A percentile compares a stretch with the other conserved stretches of the same genome.
Evolutionary conservation across 176 grass and related monocot species (phyloP).

Genomic region (Ampelocalamus luodianensis): DNA sequence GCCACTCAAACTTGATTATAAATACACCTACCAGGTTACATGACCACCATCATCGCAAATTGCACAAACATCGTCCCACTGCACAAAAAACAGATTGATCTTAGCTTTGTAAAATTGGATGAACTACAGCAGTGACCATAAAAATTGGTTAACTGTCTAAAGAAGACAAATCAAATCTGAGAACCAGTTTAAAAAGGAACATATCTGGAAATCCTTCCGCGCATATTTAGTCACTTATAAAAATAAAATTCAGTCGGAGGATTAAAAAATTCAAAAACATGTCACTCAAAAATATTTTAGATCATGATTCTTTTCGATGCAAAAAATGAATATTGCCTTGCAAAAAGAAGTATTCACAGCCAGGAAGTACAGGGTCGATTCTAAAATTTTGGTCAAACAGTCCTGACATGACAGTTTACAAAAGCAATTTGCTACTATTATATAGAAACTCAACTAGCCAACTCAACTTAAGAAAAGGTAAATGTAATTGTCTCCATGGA

Average conservation of each 20-base stretch:
- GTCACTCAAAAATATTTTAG: neutral
- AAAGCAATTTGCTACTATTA: neutral
- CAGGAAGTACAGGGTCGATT: neutral
- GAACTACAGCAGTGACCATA: neutral
- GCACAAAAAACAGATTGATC: conserved; percentile 26
- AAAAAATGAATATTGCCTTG: neutral
- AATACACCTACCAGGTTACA: conserved; percentile 53
- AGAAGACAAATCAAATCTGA: neutral
- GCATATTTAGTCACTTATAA: neutral
- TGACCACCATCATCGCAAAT: conserved; percentile 65
- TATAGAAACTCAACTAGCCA: neutral
- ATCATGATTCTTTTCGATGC: neutral
- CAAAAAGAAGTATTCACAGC: neutral
- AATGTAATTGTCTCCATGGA: neutral
- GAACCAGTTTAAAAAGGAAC: conserved; percentile 13
- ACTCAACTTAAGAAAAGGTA: neutral
- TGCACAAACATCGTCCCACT: conserved; percentile 56
- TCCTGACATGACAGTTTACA: neutral
- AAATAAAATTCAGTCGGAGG: neutral
- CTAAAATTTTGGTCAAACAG: neutral
- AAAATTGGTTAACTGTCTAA: neutral
- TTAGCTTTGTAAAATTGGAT: conserved; percentile 1
- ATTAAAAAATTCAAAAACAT: neutral
- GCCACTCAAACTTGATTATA: conserved; percentile 12
- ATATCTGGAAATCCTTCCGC: neutral